phyloP scores from a whole-genome alignment of 805 yeast genomes.

The Nakazawaea pomicola region DNA sequence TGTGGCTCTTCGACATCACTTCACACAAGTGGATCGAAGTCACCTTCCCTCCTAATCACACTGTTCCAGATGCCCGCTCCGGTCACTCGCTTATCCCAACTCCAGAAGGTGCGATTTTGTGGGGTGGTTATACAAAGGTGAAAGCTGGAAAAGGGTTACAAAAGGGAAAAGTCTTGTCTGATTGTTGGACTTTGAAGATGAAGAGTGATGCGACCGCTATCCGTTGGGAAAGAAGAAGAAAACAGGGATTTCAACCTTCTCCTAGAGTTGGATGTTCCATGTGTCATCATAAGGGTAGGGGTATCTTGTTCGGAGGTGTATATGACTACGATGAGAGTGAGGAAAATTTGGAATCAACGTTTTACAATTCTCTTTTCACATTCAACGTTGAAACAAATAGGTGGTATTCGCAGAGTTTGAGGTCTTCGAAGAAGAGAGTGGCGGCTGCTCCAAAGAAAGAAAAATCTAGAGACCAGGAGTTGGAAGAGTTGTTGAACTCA shows the following conservation, averaged over 20 bases:
- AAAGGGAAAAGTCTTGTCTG: conserved; percentile 85
- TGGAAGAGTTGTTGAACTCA: conserved; percentile 75
- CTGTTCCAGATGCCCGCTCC: conserved; percentile 85
- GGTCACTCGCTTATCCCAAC: conserved; percentile 85
- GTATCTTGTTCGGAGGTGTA: conserved; percentile 92
- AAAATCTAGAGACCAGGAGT: conserved; percentile 65
- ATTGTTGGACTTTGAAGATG: conserved; percentile 86
- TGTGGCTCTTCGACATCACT: conserved; percentile 90
- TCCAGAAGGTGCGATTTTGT: conserved; percentile 76
- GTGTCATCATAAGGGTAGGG: conserved; percentile 87
- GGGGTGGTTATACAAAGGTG: conserved; percentile 93
- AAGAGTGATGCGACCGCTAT: conserved; percentile 71
- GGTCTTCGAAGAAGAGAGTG: conserved; percentile 54
- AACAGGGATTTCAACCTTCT: conserved; percentile 86
- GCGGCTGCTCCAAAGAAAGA: conserved; percentile 32
- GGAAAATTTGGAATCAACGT: conserved; percentile 79
- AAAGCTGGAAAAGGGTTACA: conserved; percentile 85
- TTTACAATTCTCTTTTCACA: conserved; percentile 74
- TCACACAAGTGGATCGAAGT: conserved; percentile 89
- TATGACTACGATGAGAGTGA: conserved; percentile 94
- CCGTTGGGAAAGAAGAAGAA: conserved; percentile 86
- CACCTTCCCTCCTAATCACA: conserved; percentile 76
- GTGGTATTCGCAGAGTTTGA: conserved; percentile 73
- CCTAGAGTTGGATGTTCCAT: conserved; percentile 94
- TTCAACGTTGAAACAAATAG: conserved; percentile 83